Evolutionary conservation across 2,329 filamentous ascomycete species (phyloP).

Genomic region (Cladosporium colombiae): DNA sequence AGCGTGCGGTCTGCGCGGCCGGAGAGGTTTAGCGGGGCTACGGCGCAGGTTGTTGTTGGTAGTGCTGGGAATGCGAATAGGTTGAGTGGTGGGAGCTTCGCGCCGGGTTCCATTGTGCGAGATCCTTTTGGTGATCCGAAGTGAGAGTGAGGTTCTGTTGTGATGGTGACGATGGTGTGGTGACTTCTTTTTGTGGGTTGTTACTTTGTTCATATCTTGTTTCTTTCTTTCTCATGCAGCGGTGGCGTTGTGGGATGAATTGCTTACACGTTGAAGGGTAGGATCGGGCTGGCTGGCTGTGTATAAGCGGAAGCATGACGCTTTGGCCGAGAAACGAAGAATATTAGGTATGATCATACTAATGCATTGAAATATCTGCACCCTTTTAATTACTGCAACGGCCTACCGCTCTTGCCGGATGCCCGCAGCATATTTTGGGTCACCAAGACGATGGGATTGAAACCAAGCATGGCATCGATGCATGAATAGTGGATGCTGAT

Average conservation of each 20-base stretch:
- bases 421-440: no score
- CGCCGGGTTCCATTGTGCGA: background rate
- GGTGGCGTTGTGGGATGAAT: background rate
- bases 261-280: background rate
- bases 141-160: background rate
- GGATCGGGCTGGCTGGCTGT: background rate
- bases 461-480: no score
- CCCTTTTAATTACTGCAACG: no score
- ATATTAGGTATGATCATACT: background rate
- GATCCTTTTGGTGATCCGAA: slow-evolving; percentile 16
- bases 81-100: background rate
- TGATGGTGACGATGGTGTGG: background rate
- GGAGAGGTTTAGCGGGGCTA: slow-evolving; percentile 22
- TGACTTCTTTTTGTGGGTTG: background rate
- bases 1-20: slow-evolving; percentile 29
- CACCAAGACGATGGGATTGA: no score
- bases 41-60: background rate
- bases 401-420: no score
- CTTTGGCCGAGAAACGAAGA: background rate
- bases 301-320: background rate
- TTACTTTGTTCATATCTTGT: background rate
- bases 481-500: no score
- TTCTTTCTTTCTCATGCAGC: background rate
- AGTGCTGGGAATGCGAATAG: background rate
- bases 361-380: background rate